Base-by-base conservation (phyloP, 176 grass and related monocot genomes). In the Leersia perrieri region DNA sequence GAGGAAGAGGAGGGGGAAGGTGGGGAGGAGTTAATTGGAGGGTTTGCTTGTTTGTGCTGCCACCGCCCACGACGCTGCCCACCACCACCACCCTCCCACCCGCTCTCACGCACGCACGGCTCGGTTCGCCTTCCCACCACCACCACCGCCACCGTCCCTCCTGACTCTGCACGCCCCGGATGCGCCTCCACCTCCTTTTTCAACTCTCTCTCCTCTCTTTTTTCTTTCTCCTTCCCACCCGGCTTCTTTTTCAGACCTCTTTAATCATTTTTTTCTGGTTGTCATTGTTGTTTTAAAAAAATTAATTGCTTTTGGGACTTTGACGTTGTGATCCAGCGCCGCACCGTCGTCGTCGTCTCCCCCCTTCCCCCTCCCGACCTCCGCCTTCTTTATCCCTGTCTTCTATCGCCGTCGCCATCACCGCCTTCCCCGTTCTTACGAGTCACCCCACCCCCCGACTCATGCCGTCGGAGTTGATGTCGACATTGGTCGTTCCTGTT, bases 41-140 rank as follows among this genome's bases (percentile, higher is more conserved):
- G 80, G 79, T 63, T 88, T 88, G 80, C 80, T 78, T 83, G 73
- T 66, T 78, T 66, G 42, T 77, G 80, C 86, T 83, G 80, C 86
- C 80, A 78, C 86, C 86, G 73, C 80, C 73, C 85, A 87, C 77
- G 60, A 60, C 62, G 61, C 70, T 41, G 44, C 63, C 49, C 47
- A 27, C 68, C 69, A 5, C 2, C n/a, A n/a, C n/a, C n/a, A n/a
- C n/a, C n/a, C n/a, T n/a, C 66, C 33, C 84, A 51, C 66, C 74
- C 27, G 61, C 71, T 57, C 32, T 40, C 35, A 9, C 13, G 60
- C 35, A 9, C 13, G 2, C 39, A 41, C 6, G 39, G 9, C 5
- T 39, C 39, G 42, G 3, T 3, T 45, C 60, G 33, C 74, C 57
- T 66, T 42, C 83, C 75, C 60, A 34, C 76, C 66, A 63, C 60